Percentiles rank a stretch among this genome's conserved stretches.
These are phyloP conservation scores for Phytophthora megakarya DNA, from an alignment of 352 stramenopile species.

Conservation along the genomic window DNA sequence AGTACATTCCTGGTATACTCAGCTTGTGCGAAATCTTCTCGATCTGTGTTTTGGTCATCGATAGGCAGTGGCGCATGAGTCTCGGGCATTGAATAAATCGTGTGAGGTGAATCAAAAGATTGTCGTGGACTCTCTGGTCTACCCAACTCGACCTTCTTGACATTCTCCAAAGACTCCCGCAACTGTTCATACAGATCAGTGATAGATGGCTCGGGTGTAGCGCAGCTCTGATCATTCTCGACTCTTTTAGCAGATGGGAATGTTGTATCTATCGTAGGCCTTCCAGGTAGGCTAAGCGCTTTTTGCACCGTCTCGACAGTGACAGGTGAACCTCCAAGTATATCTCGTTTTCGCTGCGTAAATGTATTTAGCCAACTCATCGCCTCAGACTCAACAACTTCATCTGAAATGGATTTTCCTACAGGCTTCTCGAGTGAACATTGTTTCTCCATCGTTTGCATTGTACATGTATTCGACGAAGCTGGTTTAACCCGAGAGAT, in stretches of 20 bases:
- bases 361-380: constrained; percentile 71
- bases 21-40: constrained; percentile 4
- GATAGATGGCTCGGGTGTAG: constrained; percentile 6
- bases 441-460: constrained; percentile 8
- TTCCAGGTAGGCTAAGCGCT: constrained; percentile 1
- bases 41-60: constrained; percentile 9
- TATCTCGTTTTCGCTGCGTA: constrained; percentile 68
- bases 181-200: constrained; percentile 35
- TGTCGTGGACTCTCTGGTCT: constrained; percentile 2
- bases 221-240: constrained; percentile 10
- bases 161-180: constrained; percentile 30
- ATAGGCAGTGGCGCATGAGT: constrained; percentile 17
- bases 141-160: constrained; percentile 19
- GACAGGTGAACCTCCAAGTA: constrained; percentile 48
- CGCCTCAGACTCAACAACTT: constrained; percentile 36
- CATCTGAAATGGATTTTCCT: not conserved
- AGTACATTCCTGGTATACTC: constrained; percentile 15
- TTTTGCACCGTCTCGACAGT: constrained; percentile 15
- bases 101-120: constrained; percentile 19
- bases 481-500: not conserved
- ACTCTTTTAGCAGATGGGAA: not conserved
- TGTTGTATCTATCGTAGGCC: not conserved
- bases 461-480: not conserved
- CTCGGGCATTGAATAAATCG: not conserved
- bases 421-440: not conserved